A percentile compares a stretch with the other conserved stretches of the same genome.
phyloP scores from a whole-genome alignment of 768 basidiomycete genomes.

The Boletus patriciae region DNA sequence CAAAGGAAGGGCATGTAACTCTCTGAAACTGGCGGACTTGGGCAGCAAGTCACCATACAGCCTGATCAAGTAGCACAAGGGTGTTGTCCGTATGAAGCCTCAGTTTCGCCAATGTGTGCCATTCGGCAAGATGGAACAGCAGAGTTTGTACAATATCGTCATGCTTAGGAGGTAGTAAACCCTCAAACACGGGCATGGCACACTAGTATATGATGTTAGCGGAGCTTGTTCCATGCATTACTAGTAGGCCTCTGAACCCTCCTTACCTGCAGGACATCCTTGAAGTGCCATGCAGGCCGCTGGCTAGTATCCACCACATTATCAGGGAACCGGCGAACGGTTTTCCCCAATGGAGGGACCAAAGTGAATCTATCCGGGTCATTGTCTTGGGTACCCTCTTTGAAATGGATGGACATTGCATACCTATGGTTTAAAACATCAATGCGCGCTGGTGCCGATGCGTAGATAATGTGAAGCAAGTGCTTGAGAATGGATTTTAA shows the following conservation, averaged over 20 bases:
- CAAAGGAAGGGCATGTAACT: background rate
- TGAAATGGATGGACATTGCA: no score
- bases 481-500: no score
- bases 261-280: constrained; percentile 16
- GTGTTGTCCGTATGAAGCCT: background rate
- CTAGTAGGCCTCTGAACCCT: no score
- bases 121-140: constrained; percentile 15
- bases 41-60: background rate
- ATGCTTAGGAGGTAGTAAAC: constrained; percentile 31
- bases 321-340: constrained; percentile 36
- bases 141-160: constrained; percentile 24
- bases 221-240: no score
- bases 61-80: background rate
- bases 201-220: constrained; percentile 23
- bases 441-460: no score
- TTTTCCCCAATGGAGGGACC: no score
- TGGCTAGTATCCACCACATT: constrained; percentile 41
- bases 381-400: no score
- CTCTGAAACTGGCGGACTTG: background rate
- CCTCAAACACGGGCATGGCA: constrained; percentile 41
- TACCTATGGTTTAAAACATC: no score
- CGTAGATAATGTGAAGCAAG: no score
- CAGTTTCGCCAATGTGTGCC: no score
- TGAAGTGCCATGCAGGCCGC: constrained; percentile 15
- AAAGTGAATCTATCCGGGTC: no score